Conservation (phyloP, 768 basidiomycete species). For the Epithele typhae region DNA sequence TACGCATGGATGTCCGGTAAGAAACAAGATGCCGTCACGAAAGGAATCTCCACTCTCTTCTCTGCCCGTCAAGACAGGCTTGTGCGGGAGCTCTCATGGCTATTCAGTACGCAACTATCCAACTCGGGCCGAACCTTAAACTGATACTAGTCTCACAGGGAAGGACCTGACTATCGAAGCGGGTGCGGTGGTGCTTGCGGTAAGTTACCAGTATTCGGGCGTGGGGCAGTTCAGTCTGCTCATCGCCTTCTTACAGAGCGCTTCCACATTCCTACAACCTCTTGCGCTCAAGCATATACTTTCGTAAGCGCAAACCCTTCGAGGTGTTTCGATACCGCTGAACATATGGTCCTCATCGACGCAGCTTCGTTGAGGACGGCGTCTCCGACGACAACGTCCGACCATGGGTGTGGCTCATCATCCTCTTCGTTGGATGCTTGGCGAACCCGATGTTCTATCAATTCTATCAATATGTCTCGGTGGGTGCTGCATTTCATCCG, state of each 20-base stretch:
- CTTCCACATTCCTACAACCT: slow-evolving; percentile 15
- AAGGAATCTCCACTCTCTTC: too few species aligned
- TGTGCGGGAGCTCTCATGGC: too few species aligned
- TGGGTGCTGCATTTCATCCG: neutral
- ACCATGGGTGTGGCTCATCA: slow-evolving; percentile 45
- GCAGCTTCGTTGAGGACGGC: slow-evolving; percentile 31
- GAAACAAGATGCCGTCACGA: too few species aligned
- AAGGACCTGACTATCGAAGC: slow-evolving; percentile 13
- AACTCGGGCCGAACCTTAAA: too few species aligned
- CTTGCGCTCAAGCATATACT: slow-evolving; percentile 36
- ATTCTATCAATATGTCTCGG: neutral
- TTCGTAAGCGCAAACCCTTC: too few species aligned
- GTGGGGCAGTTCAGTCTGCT: neutral
- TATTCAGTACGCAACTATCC: too few species aligned
- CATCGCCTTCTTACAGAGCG: slow-evolving; percentile 1
- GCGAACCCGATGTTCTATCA: slow-evolving; percentile 4
- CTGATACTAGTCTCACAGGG: slow-evolving; percentile 6
- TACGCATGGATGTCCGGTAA: too few species aligned
- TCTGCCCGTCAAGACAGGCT: too few species aligned
- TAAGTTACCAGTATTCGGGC: slow-evolving; percentile 3
- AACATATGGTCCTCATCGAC: slow-evolving; percentile 19
- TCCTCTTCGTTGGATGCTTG: slow-evolving; percentile 32
- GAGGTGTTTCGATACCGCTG: slow-evolving; percentile 5
- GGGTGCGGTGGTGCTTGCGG: slow-evolving; percentile 10
- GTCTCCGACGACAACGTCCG: slow-evolving; percentile 33